These are phyloP conservation scores for Apiospora kogelbergensis DNA, from an alignment of 2,329 filamentous ascomycete genomes.

Conservation along the genomic window DNA sequence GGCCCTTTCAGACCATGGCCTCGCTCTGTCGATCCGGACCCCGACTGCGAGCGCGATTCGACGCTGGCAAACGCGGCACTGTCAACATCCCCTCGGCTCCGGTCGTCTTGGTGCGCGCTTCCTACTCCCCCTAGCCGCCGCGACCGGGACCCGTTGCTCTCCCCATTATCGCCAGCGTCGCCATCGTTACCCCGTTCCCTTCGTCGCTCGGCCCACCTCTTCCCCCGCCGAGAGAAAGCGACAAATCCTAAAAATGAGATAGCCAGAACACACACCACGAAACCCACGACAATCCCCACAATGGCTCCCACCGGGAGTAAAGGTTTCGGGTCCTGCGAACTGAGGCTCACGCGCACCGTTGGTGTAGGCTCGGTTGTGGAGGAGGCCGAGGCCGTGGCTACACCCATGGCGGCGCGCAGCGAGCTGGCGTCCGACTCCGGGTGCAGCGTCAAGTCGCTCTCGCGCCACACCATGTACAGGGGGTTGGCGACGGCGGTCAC, in stretches of 20 bases:
- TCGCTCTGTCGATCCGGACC: not conserved
- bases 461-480: constrained; percentile 14
- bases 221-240: constrained; percentile 5
- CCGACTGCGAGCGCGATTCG: not conserved
- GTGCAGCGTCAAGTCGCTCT: constrained; percentile 9
- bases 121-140: not conserved
- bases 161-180: not conserved
- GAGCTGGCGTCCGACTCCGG: constrained; percentile 11
- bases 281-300: constrained; percentile 2
- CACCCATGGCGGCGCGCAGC: constrained; percentile 12
- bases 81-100: not conserved
- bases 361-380: not conserved
- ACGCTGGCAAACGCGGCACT: not conserved
- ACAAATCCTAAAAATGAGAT: constrained; percentile 4
- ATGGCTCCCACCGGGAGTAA: not conserved
- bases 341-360: not conserved
- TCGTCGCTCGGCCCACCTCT: not conserved
- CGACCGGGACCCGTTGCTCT: not conserved
- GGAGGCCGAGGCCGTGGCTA: not conserved
- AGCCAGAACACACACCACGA: constrained; percentile 5
- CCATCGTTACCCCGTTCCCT: not conserved
- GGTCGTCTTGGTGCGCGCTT: not conserved
- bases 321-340: not conserved
- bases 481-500: constrained; percentile 11
- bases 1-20: not conserved